Base-by-base conservation (phyloP, 202 grass and related monocot genomes). In the Schoenoplectus triqueter region DNA sequence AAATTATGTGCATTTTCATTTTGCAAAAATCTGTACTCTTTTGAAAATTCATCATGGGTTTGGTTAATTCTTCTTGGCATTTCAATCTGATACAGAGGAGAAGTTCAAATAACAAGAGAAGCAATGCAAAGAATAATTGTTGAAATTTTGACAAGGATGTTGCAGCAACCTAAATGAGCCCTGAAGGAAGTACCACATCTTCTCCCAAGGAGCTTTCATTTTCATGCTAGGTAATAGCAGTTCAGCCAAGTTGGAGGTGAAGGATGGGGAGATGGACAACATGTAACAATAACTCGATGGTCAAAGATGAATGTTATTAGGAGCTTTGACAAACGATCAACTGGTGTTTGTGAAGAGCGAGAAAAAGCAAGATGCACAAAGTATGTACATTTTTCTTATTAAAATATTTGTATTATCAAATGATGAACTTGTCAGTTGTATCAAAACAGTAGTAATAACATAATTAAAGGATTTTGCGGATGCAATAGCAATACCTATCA, bases 221-320 rank as follows among this genome's bases (percentile, higher is more conserved):
- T 84, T 91, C 93, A 5, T 89, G 86, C 61, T 81, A 94, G 62
- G 56, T 92, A 90, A 88, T 67, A 88, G 67, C 61, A 86, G 86
- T 81, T 86, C 79, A 66, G 46, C 85, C 21, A 99, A 87, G 87
- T 76, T 88, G 82, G 97, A 96, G 90, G 84, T 99, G 59, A 91
- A 92, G 87, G 97, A 99, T 60, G 97, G 96, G 48, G 82, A 99
- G 84, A 87, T 99, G 78, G 97, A 99, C 87, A 92, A 99, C 97
- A 88, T 76, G 87, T 99, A 79, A 94, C 97, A 55, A 80, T 94
- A 56, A 96, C 97, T 59, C 92, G 97, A 55, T 99, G 93, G 97
- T 96, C 93, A 72, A 99, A 94, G 85, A 90, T 89, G 77, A 93
- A 97, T 72, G 80, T 92, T 59, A 76, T 89, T 78, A 80, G 90